These are phyloP conservation scores for Hyaloscypha variabilis DNA, from an alignment of 495 filamentous ascomycete genomes.

Conservation along the genomic window DNA sequence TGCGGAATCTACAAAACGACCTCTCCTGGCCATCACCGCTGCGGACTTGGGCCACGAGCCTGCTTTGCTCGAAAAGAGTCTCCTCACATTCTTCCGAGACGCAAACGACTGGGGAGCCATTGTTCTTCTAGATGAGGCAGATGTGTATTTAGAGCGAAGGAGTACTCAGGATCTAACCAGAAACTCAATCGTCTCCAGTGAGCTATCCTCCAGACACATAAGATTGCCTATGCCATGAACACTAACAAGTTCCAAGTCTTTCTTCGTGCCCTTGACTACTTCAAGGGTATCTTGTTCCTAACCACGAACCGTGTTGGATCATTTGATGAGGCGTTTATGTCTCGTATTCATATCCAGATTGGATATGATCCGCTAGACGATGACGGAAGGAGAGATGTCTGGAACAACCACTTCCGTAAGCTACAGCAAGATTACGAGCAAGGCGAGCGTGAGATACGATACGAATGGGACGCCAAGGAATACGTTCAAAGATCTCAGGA, in stretches of 20 bases:
- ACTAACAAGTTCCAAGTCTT: constrained; percentile 25
- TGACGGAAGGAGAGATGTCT: constrained; percentile 30
- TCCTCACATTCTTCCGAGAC: not conserved
- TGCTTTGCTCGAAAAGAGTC: not conserved
- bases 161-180: constrained; percentile 46
- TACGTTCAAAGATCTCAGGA: constrained; percentile 14
- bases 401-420: constrained; percentile 37
- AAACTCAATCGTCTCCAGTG: constrained; percentile 49
- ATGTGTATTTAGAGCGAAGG: constrained; percentile 54
- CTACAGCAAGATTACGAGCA: constrained; percentile 21
- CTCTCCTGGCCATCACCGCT: not conserved
- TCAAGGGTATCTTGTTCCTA: constrained; percentile 25
- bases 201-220: no score
- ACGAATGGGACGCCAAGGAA: not conserved
- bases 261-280: constrained; percentile 36
- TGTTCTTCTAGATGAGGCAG: constrained; percentile 53
- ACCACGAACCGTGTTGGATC: constrained; percentile 33
- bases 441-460: not conserved
- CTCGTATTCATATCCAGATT: constrained; percentile 30
- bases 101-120: constrained; percentile 49
- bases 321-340: constrained; percentile 38
- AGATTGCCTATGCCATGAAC: no score
- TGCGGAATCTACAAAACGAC: not conserved
- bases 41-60: not conserved
- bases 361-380: constrained; percentile 20